Evolutionary conservation across 139 green algal species (phyloP).

Genomic region (Coelastrella sp.): DNA sequence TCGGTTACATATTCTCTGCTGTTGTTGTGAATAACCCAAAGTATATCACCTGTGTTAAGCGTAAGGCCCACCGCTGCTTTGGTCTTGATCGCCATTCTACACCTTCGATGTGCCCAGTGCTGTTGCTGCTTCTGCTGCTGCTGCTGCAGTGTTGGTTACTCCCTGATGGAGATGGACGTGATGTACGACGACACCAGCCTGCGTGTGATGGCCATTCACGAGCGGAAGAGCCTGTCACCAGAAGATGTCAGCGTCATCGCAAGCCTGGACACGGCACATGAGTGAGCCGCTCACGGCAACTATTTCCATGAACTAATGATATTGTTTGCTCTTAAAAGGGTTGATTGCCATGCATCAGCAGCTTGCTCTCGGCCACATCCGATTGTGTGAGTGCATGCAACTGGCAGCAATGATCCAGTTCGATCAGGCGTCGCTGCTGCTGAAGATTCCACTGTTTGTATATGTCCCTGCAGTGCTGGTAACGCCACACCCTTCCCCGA

Average conservation of each 20-base stretch:
- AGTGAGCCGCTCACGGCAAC: neutral
- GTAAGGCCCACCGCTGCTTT: neutral
- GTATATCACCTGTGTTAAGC: neutral
- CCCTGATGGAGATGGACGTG: slow-evolving; percentile 42
- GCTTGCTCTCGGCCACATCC: too few species aligned
- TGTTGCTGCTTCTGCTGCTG: neutral
- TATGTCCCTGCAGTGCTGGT: neutral
- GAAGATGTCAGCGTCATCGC: slow-evolving; percentile 31
- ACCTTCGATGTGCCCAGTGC: neutral
- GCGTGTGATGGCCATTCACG: slow-evolving; percentile 28
- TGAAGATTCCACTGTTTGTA: too few species aligned
- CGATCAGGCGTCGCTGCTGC: too few species aligned
- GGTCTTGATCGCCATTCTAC: too few species aligned
- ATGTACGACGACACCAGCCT: slow-evolving; percentile 50
- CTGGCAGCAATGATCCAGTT: too few species aligned
- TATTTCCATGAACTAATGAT: neutral
- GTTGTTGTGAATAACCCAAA: too few species aligned
- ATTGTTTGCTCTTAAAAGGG: too few species aligned
- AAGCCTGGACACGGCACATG: slow-evolving; percentile 33
- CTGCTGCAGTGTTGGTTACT: slow-evolving; percentile 31
- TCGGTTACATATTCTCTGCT: too few species aligned
- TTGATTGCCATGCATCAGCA: too few species aligned
- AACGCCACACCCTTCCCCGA: slow-evolving; percentile 46
- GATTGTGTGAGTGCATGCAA: too few species aligned
- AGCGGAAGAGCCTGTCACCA: slow-evolving; percentile 25